Evolutionary conservation across 768 basidiomycete species (phyloP), one percentile per base, ranked within the genome.

Genomic region (Mycena rebaudengoi): DNA sequence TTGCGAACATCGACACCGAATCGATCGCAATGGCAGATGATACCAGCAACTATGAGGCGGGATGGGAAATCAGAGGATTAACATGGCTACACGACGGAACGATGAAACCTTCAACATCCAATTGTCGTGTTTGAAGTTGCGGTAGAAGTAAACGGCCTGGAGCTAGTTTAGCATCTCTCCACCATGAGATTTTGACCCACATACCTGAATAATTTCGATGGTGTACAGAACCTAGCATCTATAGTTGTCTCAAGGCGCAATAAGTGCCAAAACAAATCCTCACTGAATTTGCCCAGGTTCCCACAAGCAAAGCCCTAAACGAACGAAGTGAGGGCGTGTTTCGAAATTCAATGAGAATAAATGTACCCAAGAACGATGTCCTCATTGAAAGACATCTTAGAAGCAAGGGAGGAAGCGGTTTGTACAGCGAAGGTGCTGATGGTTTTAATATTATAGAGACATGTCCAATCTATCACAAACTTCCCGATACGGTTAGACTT

Each of bases 351-450:
- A 56, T 33, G 21, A 45, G 54, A 45, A 56, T 23, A 29, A 30
- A 52, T 54, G n/a, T 35, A 45, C 32, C 54, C 54, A 35, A 56
- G 54, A 45, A 45, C 21, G 43, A 56, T 56, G 54, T 56, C 54
- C 30, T 30, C 10, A 51, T 51, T 35, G 50, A 45, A 56, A 45
- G 54, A 30, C 53, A 55, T 55, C 28, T 23, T 33, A 33, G 41
- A 43, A 55, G 41, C 12, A 48, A 48, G 46, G 52, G 52, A 43
- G 30, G 28, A 29, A 41, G 43, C 25, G 43, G 52, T 35, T 37
- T 41, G 29, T 40, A 23, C 29, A 54, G n/a, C 30, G 26, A 54
- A 32, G 28, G 52, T 43, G 52, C 40, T 54, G 52, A 43, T 41
- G 40, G 6, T 43, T 54, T 54, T 39, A 54, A 54, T 41, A 54